Evolutionary conservation across 345 rosid species (phyloP), one percentile per base, ranked within the genome.

Genomic region (Eucalyptus marginata): DNA sequence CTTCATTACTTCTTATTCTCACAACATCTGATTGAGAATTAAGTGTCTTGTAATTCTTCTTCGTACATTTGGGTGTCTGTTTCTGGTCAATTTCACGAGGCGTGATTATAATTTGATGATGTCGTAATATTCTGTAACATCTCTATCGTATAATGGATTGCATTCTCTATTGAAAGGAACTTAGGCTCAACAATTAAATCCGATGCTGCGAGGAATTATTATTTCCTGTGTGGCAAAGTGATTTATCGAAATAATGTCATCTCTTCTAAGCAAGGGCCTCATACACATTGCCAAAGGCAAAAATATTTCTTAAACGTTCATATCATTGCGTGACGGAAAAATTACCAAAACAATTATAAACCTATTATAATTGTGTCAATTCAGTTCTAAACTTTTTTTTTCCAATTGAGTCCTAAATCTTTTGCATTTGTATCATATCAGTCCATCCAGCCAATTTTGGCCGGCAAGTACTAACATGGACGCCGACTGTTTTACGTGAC

Each of bases 401-500:
- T n/a, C n/a, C 0, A 22, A 54, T 54, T 8, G 12, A 20, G 1
- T 54, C 1, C 1, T 20, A 54, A 54, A 54, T 0, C 2, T 54
- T n/a, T 54, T 54, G 1, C 2, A 22, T 54, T 18, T 54, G 10
- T 54, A 1, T 6, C 54, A 51, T 51, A 51, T 17, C 2, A 51
- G n/a, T 51, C 22, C 8, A 51, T 51, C 8, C 22, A 1, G 0
- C 27, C 1, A 4, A 54, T 54, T 54, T 54, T 54, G 59, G 5
- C 11, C 2, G 2, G 0, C 5, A 18, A 22, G 5, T 8, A 22
- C 59, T 54, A 22, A 18, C 59, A 54, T 54, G 27, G 10, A 54
- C 0, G 5, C 59, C 5, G 0, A 7, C 0, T 18, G 1, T 20
- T 2, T 4, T 8, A 54, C 0, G 4, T 54, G 27, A 54, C 1